Evolutionary conservation across 2,329 filamentous ascomycete species (phyloP).

Genomic region (Gnomoniopsis sp.): DNA sequence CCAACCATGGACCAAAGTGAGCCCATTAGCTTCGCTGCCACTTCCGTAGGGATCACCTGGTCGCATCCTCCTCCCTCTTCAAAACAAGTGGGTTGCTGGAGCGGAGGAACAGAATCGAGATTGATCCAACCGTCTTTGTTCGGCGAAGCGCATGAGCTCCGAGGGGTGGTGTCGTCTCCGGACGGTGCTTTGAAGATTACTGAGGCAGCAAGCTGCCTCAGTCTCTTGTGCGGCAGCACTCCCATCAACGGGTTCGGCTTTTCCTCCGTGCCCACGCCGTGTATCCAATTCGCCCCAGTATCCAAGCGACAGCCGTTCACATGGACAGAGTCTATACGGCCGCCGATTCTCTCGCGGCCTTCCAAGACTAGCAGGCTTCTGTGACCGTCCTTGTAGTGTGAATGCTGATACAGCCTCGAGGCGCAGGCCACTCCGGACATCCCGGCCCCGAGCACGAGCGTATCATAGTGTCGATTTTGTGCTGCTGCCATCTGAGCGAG

Average conservation of each 20-base stretch:
- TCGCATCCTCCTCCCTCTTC: not conserved
- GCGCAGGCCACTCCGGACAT: conserved; percentile 10
- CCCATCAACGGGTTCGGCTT: conserved; percentile 6
- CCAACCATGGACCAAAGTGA: conserved; percentile 6
- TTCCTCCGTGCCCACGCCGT: conserved; percentile 5
- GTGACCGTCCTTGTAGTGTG: not conserved
- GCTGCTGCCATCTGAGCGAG: not conserved
- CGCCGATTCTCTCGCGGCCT: conserved; percentile 2
- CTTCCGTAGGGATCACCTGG: not conserved
- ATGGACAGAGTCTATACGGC: conserved; percentile 7
- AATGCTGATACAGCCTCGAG: conserved; percentile 4
- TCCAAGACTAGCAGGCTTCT: conserved; percentile 2
- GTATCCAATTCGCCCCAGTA: conserved; percentile 13
- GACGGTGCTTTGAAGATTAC: conserved; percentile 2
- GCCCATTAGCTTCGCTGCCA: conserved; percentile 1
- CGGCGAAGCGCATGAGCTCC: not conserved
- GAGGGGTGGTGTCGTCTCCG: not conserved
- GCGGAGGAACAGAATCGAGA: not conserved
- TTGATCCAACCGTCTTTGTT: not conserved
- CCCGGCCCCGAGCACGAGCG: conserved; percentile 6
- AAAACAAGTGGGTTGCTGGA: not conserved
- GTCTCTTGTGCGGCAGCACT: conserved; percentile 1
- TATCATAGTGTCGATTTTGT: conserved; percentile 1
- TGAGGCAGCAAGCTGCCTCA: conserved; percentile 3
- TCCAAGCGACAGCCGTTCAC: conserved; percentile 7